Percentiles rank a stretch among this genome's conserved stretches.
Evolutionary conservation across 805 yeast species (phyloP).

Genomic region (Ogataea pini): DNA sequence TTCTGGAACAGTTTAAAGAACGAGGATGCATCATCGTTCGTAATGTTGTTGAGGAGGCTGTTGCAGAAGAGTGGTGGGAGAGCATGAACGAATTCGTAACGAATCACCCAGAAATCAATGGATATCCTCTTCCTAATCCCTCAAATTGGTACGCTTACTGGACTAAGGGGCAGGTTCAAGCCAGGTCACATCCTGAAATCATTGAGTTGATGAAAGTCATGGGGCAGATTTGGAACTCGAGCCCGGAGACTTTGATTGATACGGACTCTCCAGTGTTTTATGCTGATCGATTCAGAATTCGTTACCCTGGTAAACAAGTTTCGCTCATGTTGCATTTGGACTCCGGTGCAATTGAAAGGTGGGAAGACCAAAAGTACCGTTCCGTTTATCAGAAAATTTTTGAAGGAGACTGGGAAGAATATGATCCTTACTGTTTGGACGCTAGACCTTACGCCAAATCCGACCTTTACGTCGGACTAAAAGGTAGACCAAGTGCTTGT

Average conservation of each 20-base stretch:
- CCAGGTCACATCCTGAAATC: slow-evolving; percentile 42
- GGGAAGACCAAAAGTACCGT: slow-evolving; percentile 45
- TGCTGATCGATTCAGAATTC: slow-evolving; percentile 44
- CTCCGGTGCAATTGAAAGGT: slow-evolving; percentile 44
- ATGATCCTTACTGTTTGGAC: slow-evolving; percentile 41
- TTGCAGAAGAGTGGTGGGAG: slow-evolving; percentile 28
- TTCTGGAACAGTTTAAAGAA: slow-evolving; percentile 11
- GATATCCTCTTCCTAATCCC: slow-evolving; percentile 28
- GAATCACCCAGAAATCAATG: slow-evolving; percentile 34
- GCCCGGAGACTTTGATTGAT: slow-evolving; percentile 32
- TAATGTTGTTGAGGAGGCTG: slow-evolving; percentile 33
- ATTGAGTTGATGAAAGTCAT: slow-evolving; percentile 27
- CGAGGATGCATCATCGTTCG: slow-evolving; percentile 36
- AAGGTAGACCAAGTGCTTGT: slow-evolving; percentile 21
- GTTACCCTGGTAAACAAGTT: slow-evolving; percentile 39
- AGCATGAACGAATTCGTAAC: slow-evolving; percentile 26
- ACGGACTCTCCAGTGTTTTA: slow-evolving; percentile 38
- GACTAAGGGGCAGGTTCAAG: slow-evolving; percentile 40
- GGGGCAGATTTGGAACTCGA: slow-evolving; percentile 17
- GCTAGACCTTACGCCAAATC: slow-evolving; percentile 37
- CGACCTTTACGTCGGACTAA: slow-evolving; percentile 35
- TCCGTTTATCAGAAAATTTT: slow-evolving; percentile 38
- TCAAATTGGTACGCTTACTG: slow-evolving; percentile 39
- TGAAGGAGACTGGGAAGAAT: slow-evolving; percentile 44
- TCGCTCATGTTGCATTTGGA: slow-evolving; percentile 44